Evolutionary conservation across 2,329 filamentous ascomycete genomes (phyloP).

Genomic region (Epichloe baconii): DNA sequence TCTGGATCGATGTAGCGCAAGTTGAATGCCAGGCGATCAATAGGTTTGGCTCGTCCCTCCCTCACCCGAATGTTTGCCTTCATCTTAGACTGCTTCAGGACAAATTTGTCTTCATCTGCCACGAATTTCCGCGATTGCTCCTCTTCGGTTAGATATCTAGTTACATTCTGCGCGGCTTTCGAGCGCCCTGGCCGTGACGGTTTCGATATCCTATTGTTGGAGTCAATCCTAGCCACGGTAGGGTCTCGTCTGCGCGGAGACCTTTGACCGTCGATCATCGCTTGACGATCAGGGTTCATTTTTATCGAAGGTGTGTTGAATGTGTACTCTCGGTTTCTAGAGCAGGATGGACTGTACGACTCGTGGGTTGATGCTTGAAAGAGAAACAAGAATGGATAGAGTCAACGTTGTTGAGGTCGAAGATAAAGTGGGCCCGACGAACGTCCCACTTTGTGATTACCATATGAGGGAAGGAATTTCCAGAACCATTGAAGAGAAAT

Average conservation of each 20-base stretch:
- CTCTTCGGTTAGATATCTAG: conserved; percentile 53
- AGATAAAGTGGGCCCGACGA: background rate
- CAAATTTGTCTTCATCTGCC: conserved; percentile 89
- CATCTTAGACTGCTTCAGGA: conserved; percentile 93
- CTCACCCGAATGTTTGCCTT: conserved; percentile 92
- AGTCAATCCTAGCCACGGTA: conserved; percentile 42
- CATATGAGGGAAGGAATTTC: background rate
- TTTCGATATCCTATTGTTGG: conserved; percentile 44
- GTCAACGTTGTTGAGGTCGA: background rate
- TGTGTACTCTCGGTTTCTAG: background rate
- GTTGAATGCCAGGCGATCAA: conserved; percentile 88
- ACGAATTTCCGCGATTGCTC: conserved; percentile 75
- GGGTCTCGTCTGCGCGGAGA: conserved; percentile 34
- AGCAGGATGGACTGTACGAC: background rate
- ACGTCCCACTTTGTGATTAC: background rate
- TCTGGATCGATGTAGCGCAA: conserved; percentile 78
- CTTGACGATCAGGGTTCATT: conserved; percentile 43
- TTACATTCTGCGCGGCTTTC: conserved; percentile 16
- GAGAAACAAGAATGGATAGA: background rate
- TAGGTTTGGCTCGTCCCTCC: conserved; percentile 78
- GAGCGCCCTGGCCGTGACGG: conserved; percentile 21
- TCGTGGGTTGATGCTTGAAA: background rate
- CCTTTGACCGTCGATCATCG: conserved; percentile 37
- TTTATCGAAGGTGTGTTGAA: background rate
- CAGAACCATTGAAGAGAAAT: too few species aligned